Conservation (phyloP, 2,329 filamentous ascomycete genomes). For the Calonectria fujianensis region DNA sequence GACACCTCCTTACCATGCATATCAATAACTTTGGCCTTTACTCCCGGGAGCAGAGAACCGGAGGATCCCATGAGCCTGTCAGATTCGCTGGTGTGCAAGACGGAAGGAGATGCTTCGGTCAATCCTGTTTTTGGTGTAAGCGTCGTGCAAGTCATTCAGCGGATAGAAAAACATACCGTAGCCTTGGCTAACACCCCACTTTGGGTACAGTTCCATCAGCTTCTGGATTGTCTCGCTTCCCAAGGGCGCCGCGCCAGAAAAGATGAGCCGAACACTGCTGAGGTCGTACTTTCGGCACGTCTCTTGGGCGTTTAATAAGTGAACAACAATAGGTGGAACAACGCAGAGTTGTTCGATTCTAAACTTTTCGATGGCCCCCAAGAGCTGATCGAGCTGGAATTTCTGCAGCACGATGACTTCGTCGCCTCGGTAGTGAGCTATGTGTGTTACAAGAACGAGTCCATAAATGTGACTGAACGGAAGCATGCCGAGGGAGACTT, state of each 20-base stretch:
- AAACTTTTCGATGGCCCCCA: slow-evolving; percentile 71
- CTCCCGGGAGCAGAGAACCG: neutral
- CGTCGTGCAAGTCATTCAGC: neutral
- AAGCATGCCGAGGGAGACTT: slow-evolving; percentile 74
- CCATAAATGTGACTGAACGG: slow-evolving; percentile 88
- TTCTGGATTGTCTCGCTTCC: neutral
- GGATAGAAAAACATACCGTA: slow-evolving; percentile 12
- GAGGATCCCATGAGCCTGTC: neutral
- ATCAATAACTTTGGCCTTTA: neutral
- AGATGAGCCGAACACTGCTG: slow-evolving; percentile 40
- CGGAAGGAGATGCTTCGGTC: neutral
- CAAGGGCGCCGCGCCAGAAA: slow-evolving; percentile 26
- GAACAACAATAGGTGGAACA: slow-evolving; percentile 46
- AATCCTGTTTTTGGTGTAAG: neutral
- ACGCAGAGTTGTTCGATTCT: slow-evolving; percentile 46
- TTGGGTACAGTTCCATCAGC: neutral
- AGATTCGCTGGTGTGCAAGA: neutral
- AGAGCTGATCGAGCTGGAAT: slow-evolving; percentile 80
- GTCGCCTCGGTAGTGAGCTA: slow-evolving; percentile 81
- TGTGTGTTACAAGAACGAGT: slow-evolving; percentile 81
- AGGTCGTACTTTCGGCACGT: slow-evolving; percentile 46
- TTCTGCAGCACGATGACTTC: slow-evolving; percentile 81
- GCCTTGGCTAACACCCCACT: neutral
- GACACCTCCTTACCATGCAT: neutral
- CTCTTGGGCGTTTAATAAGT: slow-evolving; percentile 32